phyloP scores from a whole-genome alignment of 805 yeast genomes.

The Nakazawaea peltata region DNA sequence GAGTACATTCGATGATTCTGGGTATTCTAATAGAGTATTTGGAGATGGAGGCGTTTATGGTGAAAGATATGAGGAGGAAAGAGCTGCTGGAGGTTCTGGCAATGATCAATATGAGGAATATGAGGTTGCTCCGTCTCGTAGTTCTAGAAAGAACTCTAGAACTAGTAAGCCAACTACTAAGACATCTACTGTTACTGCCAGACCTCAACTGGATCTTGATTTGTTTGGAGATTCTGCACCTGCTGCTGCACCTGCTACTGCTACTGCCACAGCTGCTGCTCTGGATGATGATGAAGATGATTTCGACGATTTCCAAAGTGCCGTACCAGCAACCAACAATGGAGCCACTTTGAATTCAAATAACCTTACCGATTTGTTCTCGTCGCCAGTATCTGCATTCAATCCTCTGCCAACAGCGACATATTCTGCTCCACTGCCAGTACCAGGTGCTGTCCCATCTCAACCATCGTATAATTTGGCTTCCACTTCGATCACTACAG shows the following conservation, averaged over 20 bases:
- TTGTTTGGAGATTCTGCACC: constrained; percentile 35
- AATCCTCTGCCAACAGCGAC: constrained; percentile 11
- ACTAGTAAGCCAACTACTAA: constrained; percentile 24
- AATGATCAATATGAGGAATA: constrained; percentile 51
- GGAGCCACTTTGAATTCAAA: constrained; percentile 14
- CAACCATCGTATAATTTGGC: constrained; percentile 11
- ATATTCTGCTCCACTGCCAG: constrained; percentile 7
- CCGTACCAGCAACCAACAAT: constrained; percentile 38
- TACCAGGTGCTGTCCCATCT: constrained; percentile 11
- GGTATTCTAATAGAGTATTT: constrained; percentile 42
- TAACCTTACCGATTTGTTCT: constrained; percentile 25
- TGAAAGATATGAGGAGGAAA: constrained; percentile 53
- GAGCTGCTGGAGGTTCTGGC: constrained; percentile 31
- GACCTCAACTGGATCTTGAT: constrained; percentile 30
- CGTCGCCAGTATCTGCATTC: constrained; percentile 8
- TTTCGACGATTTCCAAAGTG: constrained; percentile 73
- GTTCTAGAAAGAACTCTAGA: constrained; percentile 20
- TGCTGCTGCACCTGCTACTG: constrained; percentile 15
- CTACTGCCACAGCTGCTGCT: constrained; percentile 13
- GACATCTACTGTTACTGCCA: constrained; percentile 35
- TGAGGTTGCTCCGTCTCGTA: constrained; percentile 31
- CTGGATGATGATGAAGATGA: constrained; percentile 59
- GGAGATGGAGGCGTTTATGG: constrained; percentile 72
- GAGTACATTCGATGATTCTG: no score
- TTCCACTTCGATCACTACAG: constrained; percentile 20